These are phyloP conservation scores for Carex parvula DNA, from an alignment of 176 grass and related monocot genomes.

Conservation along the genomic window DNA sequence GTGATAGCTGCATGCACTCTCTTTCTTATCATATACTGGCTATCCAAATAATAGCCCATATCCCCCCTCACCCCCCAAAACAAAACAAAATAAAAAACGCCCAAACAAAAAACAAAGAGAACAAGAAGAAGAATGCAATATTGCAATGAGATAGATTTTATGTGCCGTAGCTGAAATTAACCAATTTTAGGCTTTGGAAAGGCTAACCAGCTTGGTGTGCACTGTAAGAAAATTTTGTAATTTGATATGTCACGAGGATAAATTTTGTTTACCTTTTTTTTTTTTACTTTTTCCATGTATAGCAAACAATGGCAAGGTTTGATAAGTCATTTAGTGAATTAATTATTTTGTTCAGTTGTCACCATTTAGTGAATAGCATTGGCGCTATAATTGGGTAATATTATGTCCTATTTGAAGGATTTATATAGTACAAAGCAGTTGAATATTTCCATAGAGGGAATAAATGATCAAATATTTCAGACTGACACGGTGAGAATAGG, in stretches of 20 bases:
- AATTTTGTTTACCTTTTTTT: neutral
- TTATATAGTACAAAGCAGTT: neutral
- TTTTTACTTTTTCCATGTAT: neutral
- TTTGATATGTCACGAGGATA: neutral
- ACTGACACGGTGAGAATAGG: no score
- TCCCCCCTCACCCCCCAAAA: neutral
- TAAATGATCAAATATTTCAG: no score
- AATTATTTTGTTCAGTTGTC: neutral
- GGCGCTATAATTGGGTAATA: neutral
- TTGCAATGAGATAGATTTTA: neutral
- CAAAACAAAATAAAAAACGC: neutral
- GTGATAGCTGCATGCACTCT: constrained; percentile 85
- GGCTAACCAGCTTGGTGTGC: neutral
- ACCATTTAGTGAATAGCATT: neutral
- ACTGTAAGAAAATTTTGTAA: constrained; percentile 14
- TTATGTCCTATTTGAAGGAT: neutral
- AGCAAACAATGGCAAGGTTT: neutral
- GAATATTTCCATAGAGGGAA: neutral
- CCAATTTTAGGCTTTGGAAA: neutral
- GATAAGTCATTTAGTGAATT: neutral
- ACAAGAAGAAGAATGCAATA: neutral
- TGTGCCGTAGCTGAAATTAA: neutral
- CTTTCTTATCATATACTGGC: constrained; percentile 92
- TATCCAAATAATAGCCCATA: constrained; percentile 62
- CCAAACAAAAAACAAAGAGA: neutral